These are phyloP conservation scores for Gloeopeniophorella convolvens DNA, from an alignment of 768 basidiomycete genomes.

Conservation along the genomic window DNA sequence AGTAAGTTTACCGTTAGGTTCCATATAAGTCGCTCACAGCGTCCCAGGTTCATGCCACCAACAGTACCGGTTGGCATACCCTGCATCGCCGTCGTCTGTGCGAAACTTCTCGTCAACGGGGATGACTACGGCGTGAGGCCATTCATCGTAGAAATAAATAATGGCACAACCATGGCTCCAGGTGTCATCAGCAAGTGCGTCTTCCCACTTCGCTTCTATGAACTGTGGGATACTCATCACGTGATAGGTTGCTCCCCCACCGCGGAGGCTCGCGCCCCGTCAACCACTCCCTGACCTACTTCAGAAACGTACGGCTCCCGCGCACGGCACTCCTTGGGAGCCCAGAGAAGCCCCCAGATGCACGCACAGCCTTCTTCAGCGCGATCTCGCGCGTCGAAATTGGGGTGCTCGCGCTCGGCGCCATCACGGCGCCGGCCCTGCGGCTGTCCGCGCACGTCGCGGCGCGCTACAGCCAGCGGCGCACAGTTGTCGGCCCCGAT, in stretches of 20 bases:
- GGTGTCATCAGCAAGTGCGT: constrained; percentile 30
- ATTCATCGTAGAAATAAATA: constrained; percentile 36
- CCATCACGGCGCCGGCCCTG: constrained; percentile 36
- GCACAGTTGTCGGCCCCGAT: constrained; percentile 29
- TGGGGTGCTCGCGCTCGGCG: constrained; percentile 20
- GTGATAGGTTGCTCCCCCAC: too few species aligned
- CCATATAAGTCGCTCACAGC: background rate
- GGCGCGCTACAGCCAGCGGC: constrained; percentile 49
- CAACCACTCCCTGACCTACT: too few species aligned
- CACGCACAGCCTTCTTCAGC: constrained; percentile 9
- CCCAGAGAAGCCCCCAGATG: constrained; percentile 1
- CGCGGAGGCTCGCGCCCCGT: too few species aligned
- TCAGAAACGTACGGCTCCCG: constrained; percentile 26
- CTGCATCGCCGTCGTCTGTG: constrained; percentile 37
- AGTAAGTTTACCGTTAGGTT: constrained; percentile 27
- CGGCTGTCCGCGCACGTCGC: constrained; percentile 46
- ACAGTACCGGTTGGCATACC: constrained; percentile 32
- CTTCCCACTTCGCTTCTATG: constrained; percentile 20
- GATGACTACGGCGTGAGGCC: constrained; percentile 33
- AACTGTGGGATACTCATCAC: too few species aligned
- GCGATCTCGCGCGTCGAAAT: constrained; percentile 21
- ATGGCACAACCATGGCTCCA: constrained; percentile 32
- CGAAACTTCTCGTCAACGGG: constrained; percentile 31
- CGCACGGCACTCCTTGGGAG: constrained; percentile 23
- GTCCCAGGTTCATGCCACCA: constrained; percentile 38